phyloP scores from a whole-genome alignment of 164 flowering plant species.

The Brasenia schreberi region DNA sequence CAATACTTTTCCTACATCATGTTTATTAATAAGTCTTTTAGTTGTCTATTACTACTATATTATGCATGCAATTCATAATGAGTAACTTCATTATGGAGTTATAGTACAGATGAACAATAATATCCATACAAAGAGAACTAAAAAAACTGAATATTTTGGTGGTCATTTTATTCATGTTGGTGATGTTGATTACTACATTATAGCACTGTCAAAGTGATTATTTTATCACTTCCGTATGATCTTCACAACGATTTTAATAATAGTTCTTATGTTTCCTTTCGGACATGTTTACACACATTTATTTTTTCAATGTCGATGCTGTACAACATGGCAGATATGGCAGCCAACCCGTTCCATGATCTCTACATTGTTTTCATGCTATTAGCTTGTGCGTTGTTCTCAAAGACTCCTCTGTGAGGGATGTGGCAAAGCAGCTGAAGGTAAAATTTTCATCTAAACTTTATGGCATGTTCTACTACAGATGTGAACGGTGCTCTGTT shows the following conservation, averaged over 20 bases:
- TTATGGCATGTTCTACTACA: background rate
- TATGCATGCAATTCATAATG: no score
- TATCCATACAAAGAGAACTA: no score
- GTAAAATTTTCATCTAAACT: slow-evolving; percentile 13
- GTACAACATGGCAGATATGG: slow-evolving; percentile 38
- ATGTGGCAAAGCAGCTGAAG: slow-evolving; percentile 82
- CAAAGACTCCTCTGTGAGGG: slow-evolving; percentile 76
- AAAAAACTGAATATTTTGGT: slow-evolving; percentile 34
- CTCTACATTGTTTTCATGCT: slow-evolving; percentile 69
- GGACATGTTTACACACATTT: background rate
- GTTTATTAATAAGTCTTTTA: no score
- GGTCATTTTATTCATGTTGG: slow-evolving; percentile 40
- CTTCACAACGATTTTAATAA: background rate
- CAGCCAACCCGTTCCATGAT: slow-evolving; percentile 45
- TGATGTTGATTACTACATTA: slow-evolving; percentile 40
- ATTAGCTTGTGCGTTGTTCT: slow-evolving; percentile 70
- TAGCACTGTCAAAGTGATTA: slow-evolving; percentile 33
- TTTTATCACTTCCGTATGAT: background rate
- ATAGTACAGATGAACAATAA: no score
- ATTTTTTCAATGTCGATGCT: background rate
- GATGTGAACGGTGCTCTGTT: no score
- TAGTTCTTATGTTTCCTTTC: background rate
- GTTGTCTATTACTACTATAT: no score
- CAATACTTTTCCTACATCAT: no score
- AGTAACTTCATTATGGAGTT: no score